phyloP scores from a whole-genome alignment of 257 asterid species.

The Eustoma russellianum region DNA sequence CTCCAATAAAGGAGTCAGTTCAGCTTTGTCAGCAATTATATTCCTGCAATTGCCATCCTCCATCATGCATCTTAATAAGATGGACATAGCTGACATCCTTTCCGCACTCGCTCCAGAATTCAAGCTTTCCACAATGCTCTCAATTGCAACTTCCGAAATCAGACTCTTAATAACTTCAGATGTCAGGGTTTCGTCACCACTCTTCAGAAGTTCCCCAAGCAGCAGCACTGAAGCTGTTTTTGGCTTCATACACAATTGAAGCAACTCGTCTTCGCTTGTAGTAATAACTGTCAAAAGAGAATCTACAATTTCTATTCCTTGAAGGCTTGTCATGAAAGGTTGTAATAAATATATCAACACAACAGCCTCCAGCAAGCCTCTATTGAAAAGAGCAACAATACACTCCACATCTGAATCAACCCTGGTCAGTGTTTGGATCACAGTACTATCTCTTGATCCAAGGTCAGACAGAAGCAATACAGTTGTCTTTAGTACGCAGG shows the following conservation, averaged over 20 bases:
- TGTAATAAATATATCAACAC: constrained; percentile 46
- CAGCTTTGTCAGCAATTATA: constrained; percentile 47
- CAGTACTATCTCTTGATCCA: constrained; percentile 42
- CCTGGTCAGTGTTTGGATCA: constrained; percentile 52
- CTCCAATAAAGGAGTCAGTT: constrained; percentile 39
- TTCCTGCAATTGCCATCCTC: constrained; percentile 75
- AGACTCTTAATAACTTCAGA: constrained; percentile 28
- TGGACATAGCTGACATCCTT: constrained; percentile 43
- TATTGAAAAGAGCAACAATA: constrained; percentile 53
- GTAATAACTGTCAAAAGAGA: constrained; percentile 34
- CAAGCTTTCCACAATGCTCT: constrained; percentile 32
- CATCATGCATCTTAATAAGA: constrained; percentile 59
- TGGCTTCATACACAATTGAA: constrained; percentile 34
- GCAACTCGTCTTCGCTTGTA: constrained; percentile 15
- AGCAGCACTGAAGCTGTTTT: constrained; percentile 51
- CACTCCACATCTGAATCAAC: constrained; percentile 74
- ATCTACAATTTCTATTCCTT: constrained; percentile 44
- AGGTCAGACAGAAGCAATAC: constrained; percentile 52
- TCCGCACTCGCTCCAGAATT: constrained; percentile 40
- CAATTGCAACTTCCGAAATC: constrained; percentile 24
- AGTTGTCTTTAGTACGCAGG: constrained; percentile 37
- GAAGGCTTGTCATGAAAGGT: constrained; percentile 29
- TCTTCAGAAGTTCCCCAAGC: constrained; percentile 36
- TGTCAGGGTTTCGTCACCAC: constrained; percentile 18
- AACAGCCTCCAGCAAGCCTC: constrained; percentile 63